Percentiles rank a stretch among this genome's conserved stretches.
These are phyloP conservation scores for Candida golubevii DNA, from an alignment of 805 yeast genomes.

Conservation along the genomic window DNA sequence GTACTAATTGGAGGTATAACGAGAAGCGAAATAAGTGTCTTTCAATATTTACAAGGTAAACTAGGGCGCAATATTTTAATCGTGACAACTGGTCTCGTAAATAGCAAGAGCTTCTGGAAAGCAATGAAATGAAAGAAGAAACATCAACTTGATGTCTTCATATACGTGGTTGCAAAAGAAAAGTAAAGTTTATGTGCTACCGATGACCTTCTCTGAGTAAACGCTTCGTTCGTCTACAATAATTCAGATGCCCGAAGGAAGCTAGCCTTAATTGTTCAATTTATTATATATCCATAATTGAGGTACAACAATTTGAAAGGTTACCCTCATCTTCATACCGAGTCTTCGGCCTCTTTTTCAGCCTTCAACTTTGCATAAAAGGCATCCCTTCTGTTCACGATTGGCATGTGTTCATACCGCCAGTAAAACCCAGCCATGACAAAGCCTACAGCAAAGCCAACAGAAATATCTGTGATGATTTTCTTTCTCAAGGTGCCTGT, in stretches of 20 bases:
- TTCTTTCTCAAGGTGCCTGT: constrained; percentile 79
- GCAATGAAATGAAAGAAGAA: background rate
- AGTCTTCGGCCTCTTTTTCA: constrained; percentile 59
- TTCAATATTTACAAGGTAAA: constrained; percentile 53
- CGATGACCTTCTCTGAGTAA: too few relatives aligned
- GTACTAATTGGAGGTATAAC: constrained; percentile 83
- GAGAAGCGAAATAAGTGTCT: constrained; percentile 72
- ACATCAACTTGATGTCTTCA: too few relatives aligned
- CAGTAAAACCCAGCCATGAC: constrained; percentile 61
- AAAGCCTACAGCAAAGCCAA: constrained; percentile 62
- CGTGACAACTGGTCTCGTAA: constrained; percentile 43
- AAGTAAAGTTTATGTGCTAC: too few relatives aligned
- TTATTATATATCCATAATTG: too few relatives aligned
- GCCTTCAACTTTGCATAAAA: constrained; percentile 78
- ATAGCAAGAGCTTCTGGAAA: constrained; percentile 26
- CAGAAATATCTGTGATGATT: constrained; percentile 70
- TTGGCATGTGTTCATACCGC: constrained; percentile 84
- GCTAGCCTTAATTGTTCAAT: too few relatives aligned
- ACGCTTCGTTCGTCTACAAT: too few relatives aligned
- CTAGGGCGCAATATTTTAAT: constrained; percentile 38
- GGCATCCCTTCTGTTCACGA: constrained; percentile 73
- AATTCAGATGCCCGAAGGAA: too few relatives aligned
- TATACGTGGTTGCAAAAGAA: too few relatives aligned
- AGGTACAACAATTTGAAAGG: too few relatives aligned
- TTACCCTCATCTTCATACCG: constrained; percentile 16